Evolutionary conservation across 441 rosid species (phyloP).

Genomic region (Arabidopsis hybrid): DNA sequence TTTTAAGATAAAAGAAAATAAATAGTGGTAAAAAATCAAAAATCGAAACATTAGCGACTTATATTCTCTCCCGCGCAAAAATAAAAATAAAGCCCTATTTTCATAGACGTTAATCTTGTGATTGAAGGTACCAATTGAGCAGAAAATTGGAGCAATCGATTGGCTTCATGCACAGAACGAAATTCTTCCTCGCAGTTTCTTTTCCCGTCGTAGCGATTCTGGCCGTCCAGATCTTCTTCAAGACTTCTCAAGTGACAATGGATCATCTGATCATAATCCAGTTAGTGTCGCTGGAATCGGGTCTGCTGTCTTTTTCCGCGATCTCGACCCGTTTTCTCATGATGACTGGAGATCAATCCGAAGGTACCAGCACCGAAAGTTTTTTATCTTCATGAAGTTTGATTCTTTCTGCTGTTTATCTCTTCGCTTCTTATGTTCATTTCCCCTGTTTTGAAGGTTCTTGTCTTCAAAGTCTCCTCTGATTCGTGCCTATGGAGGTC

Average conservation of each 20-base stretch:
- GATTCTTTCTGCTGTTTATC: neutral
- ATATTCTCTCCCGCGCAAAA: conserved; percentile 24
- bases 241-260: conserved; percentile 50
- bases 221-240: conserved; percentile 46
- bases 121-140: conserved; percentile 68
- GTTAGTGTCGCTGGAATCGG: conserved; percentile 88
- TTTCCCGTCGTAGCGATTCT: conserved; percentile 61
- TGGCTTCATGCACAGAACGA: conserved; percentile 86
- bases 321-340: conserved; percentile 74
- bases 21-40: too few relatives aligned
- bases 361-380: conserved; percentile 45
- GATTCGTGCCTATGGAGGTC: conserved; percentile 93
- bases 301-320: conserved; percentile 73
- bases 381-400: neutral
- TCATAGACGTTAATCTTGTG: conserved; percentile 39
- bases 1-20: neutral
- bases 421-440: neutral
- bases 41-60: neutral
- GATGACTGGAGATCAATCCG: conserved; percentile 80
- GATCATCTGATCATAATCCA: conserved; percentile 41
- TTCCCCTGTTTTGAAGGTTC: conserved; percentile 54
- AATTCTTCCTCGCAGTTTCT: conserved; percentile 73
- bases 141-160: conserved; percentile 71
- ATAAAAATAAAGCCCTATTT: conserved; percentile 49
- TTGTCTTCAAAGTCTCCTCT: conserved; percentile 68